A percentile compares a stretch with the other conserved stretches of the same genome.
Evolutionary conservation across 1,139 yeast genomes (phyloP).

Genomic region (Tardiomyces digboiensis): DNA sequence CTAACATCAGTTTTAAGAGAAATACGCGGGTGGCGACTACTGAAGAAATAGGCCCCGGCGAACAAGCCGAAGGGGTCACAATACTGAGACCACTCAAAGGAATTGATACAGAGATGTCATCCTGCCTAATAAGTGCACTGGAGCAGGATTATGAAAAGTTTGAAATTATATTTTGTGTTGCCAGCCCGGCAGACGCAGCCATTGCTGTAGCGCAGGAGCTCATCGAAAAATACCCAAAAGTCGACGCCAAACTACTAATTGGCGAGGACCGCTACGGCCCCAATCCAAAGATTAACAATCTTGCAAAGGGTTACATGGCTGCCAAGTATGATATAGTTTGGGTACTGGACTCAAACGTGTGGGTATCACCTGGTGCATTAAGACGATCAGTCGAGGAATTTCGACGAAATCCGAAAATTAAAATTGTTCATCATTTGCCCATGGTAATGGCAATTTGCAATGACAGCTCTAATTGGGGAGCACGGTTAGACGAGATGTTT

Average conservation of each 20-base stretch:
- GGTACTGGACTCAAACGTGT: conserved; percentile 86
- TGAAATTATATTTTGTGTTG: conserved; percentile 73
- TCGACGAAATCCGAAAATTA: conserved; percentile 36
- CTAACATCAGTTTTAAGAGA: neutral
- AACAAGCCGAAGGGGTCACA: conserved; percentile 45
- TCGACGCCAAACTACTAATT: conserved; percentile 51
- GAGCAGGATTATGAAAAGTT: conserved; percentile 60
- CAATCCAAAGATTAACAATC: conserved; percentile 81
- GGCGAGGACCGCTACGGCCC: conserved; percentile 55
- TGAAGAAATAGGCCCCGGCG: neutral
- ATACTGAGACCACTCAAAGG: conserved; percentile 82
- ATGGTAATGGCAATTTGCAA: conserved; percentile 39
- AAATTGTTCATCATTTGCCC: conserved; percentile 75
- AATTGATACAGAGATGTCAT: conserved; percentile 62
- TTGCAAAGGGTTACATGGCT: conserved; percentile 61
- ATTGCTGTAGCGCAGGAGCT: conserved; percentile 45
- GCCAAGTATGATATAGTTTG: conserved; percentile 72
- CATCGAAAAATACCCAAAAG: conserved; percentile 43
- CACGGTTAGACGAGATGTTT: conserved; percentile 81
- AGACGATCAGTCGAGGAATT: conserved; percentile 56
- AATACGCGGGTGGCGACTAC: neutral
- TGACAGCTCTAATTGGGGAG: conserved; percentile 37
- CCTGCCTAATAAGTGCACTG: conserved; percentile 62
- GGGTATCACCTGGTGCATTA: conserved; percentile 61
- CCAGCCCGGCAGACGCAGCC: conserved; percentile 53